Evolutionary conservation across 148 eudicot species (phyloP).

Genomic region (Vaccinium myrtillus): DNA sequence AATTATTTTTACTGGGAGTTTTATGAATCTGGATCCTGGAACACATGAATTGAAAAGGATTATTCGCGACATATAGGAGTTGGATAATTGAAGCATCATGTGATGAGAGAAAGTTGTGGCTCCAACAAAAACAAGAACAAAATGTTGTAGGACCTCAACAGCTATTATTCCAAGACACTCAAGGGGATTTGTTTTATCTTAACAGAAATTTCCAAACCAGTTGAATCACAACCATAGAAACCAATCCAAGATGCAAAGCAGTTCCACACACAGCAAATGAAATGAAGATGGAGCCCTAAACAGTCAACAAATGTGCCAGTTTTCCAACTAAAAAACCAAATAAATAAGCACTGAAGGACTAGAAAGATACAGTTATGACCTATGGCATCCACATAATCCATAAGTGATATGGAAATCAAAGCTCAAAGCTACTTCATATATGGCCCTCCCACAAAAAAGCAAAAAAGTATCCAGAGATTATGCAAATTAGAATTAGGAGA

Average conservation of each 20-base stretch:
- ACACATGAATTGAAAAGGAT: not conserved
- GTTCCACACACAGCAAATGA: not conserved
- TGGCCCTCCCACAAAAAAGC: not conserved
- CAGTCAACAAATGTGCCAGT: not conserved
- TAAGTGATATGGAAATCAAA: not conserved
- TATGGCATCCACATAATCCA: not conserved
- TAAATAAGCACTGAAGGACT: not conserved
- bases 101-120: not conserved
- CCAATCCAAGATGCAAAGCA: not conserved
- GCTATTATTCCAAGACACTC: not conserved
- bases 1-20: not conserved
- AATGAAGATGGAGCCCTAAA: not conserved
- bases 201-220: not conserved
- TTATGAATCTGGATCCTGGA: not conserved
- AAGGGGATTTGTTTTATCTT: not conserved
- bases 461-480: not conserved
- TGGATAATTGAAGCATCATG: not conserved
- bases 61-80: not conserved
- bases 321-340: not conserved
- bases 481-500: not conserved
- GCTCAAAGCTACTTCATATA: conserved; percentile 1
- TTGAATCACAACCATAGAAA: not conserved
- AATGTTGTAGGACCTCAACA: not conserved
- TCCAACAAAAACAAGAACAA: not conserved
- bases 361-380: not conserved